Percentiles rank a stretch among this genome's conserved stretches.
These are phyloP conservation scores for Earliella scabrosa DNA, from an alignment of 1,284 basidiomycete species.

Conservation along the genomic window DNA sequence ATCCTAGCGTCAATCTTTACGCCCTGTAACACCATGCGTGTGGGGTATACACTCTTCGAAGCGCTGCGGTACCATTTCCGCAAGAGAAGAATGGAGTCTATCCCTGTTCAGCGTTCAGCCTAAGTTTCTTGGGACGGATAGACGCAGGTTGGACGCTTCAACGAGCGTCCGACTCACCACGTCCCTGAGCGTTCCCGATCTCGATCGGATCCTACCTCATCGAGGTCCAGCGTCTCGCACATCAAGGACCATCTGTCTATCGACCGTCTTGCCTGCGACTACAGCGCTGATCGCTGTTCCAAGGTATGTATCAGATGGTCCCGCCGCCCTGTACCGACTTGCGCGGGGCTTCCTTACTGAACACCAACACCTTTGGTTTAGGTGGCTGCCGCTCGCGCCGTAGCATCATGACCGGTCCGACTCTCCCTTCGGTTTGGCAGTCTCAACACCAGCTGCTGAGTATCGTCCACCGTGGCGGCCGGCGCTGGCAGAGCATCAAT, in stretches of 20 bases:
- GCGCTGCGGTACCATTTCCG: neutral
- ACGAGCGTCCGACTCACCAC: no score
- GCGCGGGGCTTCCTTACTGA: constrained; percentile 1
- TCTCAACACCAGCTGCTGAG: neutral
- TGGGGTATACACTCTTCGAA: neutral
- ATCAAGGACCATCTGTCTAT: neutral
- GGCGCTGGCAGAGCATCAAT: constrained; percentile 7
- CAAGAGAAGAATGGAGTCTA: constrained; percentile 1
- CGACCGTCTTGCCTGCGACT: no score
- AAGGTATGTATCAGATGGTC: constrained; percentile 4
- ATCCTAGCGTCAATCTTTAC: neutral
- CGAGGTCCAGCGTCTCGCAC: neutral
- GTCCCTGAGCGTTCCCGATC: neutral
- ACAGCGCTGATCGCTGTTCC: neutral
- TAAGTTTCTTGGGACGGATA: neutral
- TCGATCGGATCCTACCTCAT: neutral
- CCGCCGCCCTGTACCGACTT: constrained; percentile 2
- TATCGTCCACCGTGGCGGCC: constrained; percentile 1
- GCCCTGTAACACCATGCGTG: neutral
- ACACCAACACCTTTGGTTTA: neutral
- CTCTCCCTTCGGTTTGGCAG: neutral
- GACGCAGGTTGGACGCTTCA: no score
- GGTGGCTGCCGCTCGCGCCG: neutral
- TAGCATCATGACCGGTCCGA: no score
- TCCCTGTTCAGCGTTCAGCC: neutral